Percentiles rank a stretch among this genome's conserved stretches.
Conservation (phyloP, 192 early-diverging fungal genomes). For the Polychytrium aggregatum region DNA sequence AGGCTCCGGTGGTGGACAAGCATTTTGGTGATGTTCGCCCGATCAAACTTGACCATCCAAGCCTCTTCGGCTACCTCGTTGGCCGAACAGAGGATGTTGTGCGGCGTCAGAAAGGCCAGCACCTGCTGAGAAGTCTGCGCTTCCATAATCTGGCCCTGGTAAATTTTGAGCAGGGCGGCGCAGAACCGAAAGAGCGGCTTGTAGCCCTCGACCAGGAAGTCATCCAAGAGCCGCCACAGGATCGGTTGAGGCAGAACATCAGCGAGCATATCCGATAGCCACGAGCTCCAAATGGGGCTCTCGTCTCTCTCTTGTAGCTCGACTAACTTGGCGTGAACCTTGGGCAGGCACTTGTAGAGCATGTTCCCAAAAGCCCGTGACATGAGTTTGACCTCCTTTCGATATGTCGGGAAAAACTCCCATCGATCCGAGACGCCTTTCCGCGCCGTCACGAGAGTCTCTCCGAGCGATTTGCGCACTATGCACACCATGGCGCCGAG, state of each 20-base stretch:
- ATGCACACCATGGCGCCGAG: conserved; percentile 22
- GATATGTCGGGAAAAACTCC: conserved; percentile 28
- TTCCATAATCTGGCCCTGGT: conserved; percentile 11
- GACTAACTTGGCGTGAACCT: conserved; percentile 19
- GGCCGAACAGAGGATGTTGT: too few species aligned
- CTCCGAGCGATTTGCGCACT: conserved; percentile 19
- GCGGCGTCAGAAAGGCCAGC: conserved; percentile 3
- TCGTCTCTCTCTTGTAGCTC: conserved; percentile 12
- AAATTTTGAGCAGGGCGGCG: conserved; percentile 11
- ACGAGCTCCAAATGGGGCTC: conserved; percentile 26
- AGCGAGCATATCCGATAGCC: conserved; percentile 26
- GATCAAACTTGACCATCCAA: conserved; percentile 6
- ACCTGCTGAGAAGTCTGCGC: conserved; percentile 3
- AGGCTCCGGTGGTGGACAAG: conserved; percentile 18
- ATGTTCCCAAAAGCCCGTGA: conserved; percentile 28
- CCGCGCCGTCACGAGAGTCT: conserved; percentile 3
- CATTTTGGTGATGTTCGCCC: conserved; percentile 14
- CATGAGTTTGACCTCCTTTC: conserved; percentile 29
- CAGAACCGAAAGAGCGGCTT: conserved; percentile 27
- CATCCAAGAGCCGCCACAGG: conserved; percentile 29
- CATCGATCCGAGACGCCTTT: too few species aligned
- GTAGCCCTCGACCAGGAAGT: conserved; percentile 31
- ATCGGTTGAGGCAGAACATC: conserved; percentile 19
- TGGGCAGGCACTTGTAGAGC: conserved; percentile 13
- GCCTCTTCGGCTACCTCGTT: conserved; percentile 14